Evolutionary conservation across 768 basidiomycete species (phyloP).

Genomic region (Boletus reticuloceps): DNA sequence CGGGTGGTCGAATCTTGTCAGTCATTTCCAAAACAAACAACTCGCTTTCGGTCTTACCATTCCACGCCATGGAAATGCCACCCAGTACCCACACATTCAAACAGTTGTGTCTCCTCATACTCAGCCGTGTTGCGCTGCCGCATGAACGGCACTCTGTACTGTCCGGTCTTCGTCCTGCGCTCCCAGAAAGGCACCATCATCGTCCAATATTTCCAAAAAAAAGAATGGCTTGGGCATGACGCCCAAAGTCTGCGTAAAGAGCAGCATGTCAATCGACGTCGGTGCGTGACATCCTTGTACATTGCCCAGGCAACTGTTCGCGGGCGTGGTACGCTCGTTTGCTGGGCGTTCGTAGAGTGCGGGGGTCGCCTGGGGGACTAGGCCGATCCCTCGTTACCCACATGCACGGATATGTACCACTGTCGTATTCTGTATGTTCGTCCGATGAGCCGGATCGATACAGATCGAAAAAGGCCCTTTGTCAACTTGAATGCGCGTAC

Average conservation of each 20-base stretch:
- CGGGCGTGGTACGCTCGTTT: conserved; percentile 42
- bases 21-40: not conserved
- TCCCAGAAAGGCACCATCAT: too few species aligned
- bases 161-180: too few species aligned
- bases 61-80: conserved; percentile 38
- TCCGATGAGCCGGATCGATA: not conserved
- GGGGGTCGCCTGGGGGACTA: conserved; percentile 38
- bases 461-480: not conserved
- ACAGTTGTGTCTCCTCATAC: conserved; percentile 34
- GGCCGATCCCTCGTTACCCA: not conserved
- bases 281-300: conserved; percentile 36
- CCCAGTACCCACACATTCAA: conserved; percentile 5
- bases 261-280: conserved; percentile 43
- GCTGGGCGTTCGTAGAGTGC: conserved; percentile 43
- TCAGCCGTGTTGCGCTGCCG: not conserved
- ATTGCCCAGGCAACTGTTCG: conserved; percentile 38
- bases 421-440: not conserved
- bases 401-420: not conserved
- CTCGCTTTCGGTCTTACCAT: conserved; percentile 42
- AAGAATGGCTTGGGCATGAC: conserved; percentile 27
- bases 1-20: too few species aligned
- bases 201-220: too few species aligned
- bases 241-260: conserved; percentile 41
- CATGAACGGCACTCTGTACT: too few species aligned
- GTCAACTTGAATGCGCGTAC: too few species aligned